Percentiles rank a stretch among this genome's conserved stretches.
Conservation (phyloP, 148 eudicot genomes). For the Silene latifolia region DNA sequence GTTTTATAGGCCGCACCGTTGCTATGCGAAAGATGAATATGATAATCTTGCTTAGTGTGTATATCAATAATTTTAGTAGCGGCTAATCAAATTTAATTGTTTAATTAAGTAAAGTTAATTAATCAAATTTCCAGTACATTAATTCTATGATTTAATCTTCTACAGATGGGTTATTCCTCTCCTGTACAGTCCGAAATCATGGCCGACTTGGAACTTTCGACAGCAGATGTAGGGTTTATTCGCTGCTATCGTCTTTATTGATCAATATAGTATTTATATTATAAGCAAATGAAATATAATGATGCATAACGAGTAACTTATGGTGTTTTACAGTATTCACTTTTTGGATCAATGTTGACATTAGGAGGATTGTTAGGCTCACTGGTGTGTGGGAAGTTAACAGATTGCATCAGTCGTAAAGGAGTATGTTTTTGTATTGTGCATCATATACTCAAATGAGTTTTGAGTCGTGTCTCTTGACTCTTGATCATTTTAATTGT, state of each 20-base stretch:
- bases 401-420: slow-evolving; percentile 54
- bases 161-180: slow-evolving; percentile 36
- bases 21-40: no score
- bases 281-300: not conserved
- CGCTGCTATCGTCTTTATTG: not conserved
- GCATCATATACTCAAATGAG: not conserved
- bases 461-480: not conserved
- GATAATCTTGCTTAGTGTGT: no score
- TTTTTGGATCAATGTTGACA: slow-evolving; percentile 41
- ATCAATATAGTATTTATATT: not conserved
- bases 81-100: no score
- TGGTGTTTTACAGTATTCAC: slow-evolving; percentile 29
- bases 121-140: not conserved
- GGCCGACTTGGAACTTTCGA: slow-evolving; percentile 36
- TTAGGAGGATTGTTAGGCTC: slow-evolving; percentile 59
- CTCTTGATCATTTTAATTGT: not conserved
- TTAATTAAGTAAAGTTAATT: no score
- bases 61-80: no score
- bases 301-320: not conserved
- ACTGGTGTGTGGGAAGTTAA: slow-evolving; percentile 41
- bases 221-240: slow-evolving; percentile 34
- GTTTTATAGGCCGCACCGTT: no score
- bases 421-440: slow-evolving; percentile 27
- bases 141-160: not conserved
- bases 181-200: slow-evolving; percentile 33